These are phyloP conservation scores for Chlamydomonas urium DNA, from an alignment of 139 green algal species.

Conservation along the genomic window DNA sequence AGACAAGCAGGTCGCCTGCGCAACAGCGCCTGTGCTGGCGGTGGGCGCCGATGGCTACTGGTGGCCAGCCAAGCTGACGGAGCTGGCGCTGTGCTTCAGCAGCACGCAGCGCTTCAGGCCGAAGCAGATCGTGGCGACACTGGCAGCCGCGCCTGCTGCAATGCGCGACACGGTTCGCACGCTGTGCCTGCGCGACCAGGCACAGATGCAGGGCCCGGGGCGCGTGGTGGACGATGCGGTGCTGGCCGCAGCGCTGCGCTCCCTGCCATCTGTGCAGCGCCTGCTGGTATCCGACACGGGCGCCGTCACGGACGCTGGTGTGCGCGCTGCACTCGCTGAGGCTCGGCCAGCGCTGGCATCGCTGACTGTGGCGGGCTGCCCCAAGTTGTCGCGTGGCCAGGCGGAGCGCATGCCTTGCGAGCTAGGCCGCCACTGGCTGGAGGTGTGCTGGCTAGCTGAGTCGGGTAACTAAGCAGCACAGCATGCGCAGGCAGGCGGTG, in stretches of 20 bases:
- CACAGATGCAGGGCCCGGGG: background rate
- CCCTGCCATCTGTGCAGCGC: background rate
- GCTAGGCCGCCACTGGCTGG: constrained; percentile 1
- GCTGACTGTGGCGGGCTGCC: background rate
- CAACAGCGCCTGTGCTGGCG: background rate
- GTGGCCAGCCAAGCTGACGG: constrained; percentile 2
- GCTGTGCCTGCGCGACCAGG: background rate
- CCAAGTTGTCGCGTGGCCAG: background rate
- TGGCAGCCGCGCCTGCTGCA: background rate
- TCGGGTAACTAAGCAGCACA: too few species aligned
- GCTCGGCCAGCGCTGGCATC: background rate
- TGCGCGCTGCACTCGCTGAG: background rate
- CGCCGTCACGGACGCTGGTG: background rate
- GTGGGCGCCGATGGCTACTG: background rate
- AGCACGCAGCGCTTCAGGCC: constrained; percentile 4
- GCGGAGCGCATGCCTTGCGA: background rate
- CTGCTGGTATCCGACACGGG: background rate
- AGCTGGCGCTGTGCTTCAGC: constrained; percentile 1
- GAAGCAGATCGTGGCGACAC: constrained; percentile 6
- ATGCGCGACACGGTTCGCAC: background rate
- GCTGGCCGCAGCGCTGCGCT: background rate
- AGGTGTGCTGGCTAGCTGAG: too few species aligned
- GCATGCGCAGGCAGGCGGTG: too few species aligned
- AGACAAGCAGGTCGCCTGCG: too few species aligned
- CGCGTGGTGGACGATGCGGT: constrained; percentile 12